These are phyloP conservation scores for Fomitopsis pinicola DNA, from an alignment of 1,284 basidiomycete genomes.

Conservation along the genomic window DNA sequence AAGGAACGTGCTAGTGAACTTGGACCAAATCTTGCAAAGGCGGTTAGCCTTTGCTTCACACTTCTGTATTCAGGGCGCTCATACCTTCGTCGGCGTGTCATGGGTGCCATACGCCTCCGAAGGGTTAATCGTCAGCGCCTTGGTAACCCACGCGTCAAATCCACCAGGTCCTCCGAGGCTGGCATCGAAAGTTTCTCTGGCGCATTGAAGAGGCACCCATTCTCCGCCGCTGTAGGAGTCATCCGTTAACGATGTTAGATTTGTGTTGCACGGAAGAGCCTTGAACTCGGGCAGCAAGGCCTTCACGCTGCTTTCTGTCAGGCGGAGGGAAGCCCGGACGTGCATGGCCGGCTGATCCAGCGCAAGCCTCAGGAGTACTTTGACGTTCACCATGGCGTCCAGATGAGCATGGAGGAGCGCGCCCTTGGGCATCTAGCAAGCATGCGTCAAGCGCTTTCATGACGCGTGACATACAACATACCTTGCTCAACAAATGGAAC, in stretches of 20 bases:
- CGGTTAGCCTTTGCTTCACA: background rate
- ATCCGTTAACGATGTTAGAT: conserved; percentile 38
- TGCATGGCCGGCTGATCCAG: conserved; percentile 55
- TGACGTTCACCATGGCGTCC: conserved; percentile 60
- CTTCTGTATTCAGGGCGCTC: background rate
- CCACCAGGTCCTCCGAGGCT: conserved; percentile 54
- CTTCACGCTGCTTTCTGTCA: conserved; percentile 37
- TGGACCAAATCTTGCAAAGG: conserved; percentile 60
- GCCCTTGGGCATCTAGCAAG: conserved; percentile 65
- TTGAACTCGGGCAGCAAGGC: conserved; percentile 46
- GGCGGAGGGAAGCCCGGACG: conserved; percentile 37
- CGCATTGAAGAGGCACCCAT: conserved; percentile 54
- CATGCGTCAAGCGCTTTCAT: background rate
- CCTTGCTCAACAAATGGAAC: conserved; percentile 59
- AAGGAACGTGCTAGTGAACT: conserved; percentile 52
- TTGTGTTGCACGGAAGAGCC: conserved; percentile 35
- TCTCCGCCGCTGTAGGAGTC: conserved; percentile 35
- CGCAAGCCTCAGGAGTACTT: conserved; percentile 47
- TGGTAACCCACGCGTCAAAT: conserved; percentile 63
- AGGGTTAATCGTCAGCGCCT: conserved; percentile 59
- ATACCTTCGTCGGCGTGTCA: conserved; percentile 60
- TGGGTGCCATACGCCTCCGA: conserved; percentile 67
- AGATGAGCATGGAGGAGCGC: conserved; percentile 68
- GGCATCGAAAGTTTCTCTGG: conserved; percentile 46
- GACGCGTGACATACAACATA: conserved; percentile 12